These are phyloP conservation scores for Fusarium verrucosum DNA, from an alignment of 2,329 filamentous ascomycete genomes.

Conservation along the genomic window DNA sequence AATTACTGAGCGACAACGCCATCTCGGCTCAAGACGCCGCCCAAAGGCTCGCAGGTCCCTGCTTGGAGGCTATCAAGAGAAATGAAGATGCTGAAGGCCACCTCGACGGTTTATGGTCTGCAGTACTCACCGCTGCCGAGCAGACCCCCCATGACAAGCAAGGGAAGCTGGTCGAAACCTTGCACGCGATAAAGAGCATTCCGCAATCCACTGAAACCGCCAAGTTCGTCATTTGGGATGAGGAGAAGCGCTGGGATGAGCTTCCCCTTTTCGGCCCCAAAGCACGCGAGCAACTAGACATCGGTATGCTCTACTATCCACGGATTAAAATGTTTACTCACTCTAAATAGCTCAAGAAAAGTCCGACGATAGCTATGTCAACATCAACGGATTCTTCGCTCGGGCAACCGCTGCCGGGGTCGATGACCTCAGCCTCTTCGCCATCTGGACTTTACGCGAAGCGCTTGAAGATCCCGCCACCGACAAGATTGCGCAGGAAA, in stretches of 20 bases:
- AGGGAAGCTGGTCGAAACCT: slow-evolving; percentile 33
- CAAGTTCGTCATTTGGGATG: slow-evolving; percentile 26
- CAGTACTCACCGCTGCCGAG: slow-evolving; percentile 30
- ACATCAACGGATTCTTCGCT: slow-evolving; percentile 34
- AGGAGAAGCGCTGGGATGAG: slow-evolving; percentile 27
- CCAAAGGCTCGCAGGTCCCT: slow-evolving; percentile 10
- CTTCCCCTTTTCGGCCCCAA: slow-evolving; percentile 31
- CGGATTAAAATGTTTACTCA: background rate
- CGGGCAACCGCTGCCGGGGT: slow-evolving; percentile 18
- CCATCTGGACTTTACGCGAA: slow-evolving; percentile 30
- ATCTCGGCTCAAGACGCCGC: slow-evolving; percentile 23
- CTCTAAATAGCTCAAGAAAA: slow-evolving; percentile 14
- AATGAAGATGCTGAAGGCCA: slow-evolving; percentile 20
- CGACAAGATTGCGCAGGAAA: background rate
- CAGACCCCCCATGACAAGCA: slow-evolving; percentile 36
- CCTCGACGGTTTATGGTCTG: slow-evolving; percentile 23
- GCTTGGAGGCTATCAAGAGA: slow-evolving; percentile 17
- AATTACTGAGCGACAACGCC: slow-evolving; percentile 8
- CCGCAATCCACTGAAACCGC: slow-evolving; percentile 11
- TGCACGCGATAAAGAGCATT: slow-evolving; percentile 32
- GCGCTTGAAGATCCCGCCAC: slow-evolving; percentile 31
- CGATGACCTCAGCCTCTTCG: slow-evolving; percentile 27
- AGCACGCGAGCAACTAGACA: slow-evolving; percentile 31
- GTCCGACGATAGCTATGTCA: slow-evolving; percentile 10
- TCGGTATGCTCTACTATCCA: slow-evolving; percentile 2